Percentiles rank a stretch among this genome's conserved stretches.
These are phyloP conservation scores for Xylaria bambusicola DNA, from an alignment of 495 filamentous ascomycete species.

Conservation along the genomic window DNA sequence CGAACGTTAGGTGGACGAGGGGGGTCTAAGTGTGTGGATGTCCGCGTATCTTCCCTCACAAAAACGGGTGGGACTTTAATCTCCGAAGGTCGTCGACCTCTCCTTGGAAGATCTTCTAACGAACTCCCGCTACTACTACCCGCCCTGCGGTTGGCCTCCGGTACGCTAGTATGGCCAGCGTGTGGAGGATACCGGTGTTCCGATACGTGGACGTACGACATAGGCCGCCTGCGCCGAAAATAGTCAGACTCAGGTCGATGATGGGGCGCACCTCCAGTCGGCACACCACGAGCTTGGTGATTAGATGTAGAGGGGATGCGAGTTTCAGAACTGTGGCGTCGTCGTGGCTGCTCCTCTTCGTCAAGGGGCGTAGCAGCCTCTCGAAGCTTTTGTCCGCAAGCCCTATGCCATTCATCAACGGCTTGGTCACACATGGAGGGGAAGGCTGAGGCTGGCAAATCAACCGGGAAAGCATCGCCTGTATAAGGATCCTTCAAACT, in stretches of 20 bases:
- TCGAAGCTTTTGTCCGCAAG: conserved; percentile 59
- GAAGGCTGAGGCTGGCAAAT: conserved; percentile 75
- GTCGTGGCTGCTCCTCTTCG: conserved; percentile 26
- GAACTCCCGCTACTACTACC: conserved; percentile 27
- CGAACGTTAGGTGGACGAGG: conserved; percentile 22
- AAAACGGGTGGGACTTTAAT: conserved; percentile 22
- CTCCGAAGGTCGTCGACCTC: conserved; percentile 33
- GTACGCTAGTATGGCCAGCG: conserved; percentile 8
- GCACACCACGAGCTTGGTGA: conserved; percentile 10
- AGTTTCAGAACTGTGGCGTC: conserved; percentile 23
- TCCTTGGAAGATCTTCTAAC: conserved; percentile 26
- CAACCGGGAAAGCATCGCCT: conserved; percentile 69
- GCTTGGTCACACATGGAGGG: conserved; percentile 72
- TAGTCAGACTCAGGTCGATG: conserved; percentile 32
- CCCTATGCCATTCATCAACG: conserved; percentile 82
- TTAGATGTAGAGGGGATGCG: conserved; percentile 23
- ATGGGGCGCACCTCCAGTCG: conserved; percentile 19
- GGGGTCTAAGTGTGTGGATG: conserved; percentile 29
- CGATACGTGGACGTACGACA: conserved; percentile 32
- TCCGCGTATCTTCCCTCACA: conserved; percentile 19
- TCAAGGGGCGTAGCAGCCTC: conserved; percentile 44
- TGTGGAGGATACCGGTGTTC: conserved; percentile 25
- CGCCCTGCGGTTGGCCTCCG: conserved; percentile 19
- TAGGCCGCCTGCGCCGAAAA: conserved; percentile 31
- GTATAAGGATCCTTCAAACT: conserved; percentile 72